Conservation (phyloP, 2,329 filamentous ascomycete genomes). For the Claviceps sp. region DNA sequence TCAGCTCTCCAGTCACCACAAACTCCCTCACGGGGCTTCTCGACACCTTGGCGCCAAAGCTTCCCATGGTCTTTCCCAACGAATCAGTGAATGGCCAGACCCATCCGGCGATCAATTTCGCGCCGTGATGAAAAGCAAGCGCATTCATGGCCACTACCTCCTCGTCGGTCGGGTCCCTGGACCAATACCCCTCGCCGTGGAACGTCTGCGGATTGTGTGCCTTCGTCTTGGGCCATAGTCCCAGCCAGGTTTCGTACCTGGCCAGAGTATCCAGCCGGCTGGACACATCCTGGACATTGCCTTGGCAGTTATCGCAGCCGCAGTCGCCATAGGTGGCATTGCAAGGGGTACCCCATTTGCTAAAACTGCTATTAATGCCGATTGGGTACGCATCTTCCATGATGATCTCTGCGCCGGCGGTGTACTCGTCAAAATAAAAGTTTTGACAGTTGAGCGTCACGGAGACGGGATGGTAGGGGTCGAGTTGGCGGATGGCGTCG, state of each 20-base stretch:
- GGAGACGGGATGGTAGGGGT: conserved; percentile 48
- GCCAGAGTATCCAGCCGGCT: conserved; percentile 25
- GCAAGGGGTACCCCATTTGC: conserved; percentile 40
- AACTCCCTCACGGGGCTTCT: conserved; percentile 23
- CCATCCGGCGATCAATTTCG: conserved; percentile 30
- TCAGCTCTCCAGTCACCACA: conserved; percentile 20
- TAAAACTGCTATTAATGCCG: conserved; percentile 39
- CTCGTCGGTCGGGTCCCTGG: conserved; percentile 27
- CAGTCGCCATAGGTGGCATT: conserved; percentile 48
- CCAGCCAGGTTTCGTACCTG: conserved; percentile 26
- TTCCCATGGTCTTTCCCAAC: conserved; percentile 25
- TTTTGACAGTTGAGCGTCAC: conserved; percentile 48
- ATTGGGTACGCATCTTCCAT: conserved; percentile 49
- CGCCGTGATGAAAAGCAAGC: conserved; percentile 32
- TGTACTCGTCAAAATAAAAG: conserved; percentile 45
- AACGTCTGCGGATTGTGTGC: conserved; percentile 34
- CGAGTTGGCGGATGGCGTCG: conserved; percentile 31
- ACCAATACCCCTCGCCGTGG: conserved; percentile 33
- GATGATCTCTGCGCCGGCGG: conserved; percentile 41
- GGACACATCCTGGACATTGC: conserved; percentile 37
- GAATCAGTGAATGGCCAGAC: conserved; percentile 27
- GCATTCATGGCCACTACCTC: conserved; percentile 32
- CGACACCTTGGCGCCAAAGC: conserved; percentile 25
- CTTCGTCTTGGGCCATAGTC: conserved; percentile 28
- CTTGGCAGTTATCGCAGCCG: conserved; percentile 47